These are phyloP conservation scores for Leccinum pellstonianum DNA, from an alignment of 768 basidiomycete genomes.

Conservation along the genomic window DNA sequence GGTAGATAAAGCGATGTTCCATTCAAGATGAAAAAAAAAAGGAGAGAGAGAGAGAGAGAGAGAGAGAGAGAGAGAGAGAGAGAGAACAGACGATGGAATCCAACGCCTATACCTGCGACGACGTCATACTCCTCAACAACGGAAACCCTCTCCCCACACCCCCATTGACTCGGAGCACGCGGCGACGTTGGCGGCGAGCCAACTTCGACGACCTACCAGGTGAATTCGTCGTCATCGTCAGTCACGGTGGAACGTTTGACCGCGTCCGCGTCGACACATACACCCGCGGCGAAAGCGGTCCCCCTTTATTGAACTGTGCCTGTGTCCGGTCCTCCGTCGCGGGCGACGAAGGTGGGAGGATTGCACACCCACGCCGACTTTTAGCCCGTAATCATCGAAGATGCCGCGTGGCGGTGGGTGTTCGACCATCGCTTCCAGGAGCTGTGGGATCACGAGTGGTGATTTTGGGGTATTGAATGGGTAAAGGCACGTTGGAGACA, in stretches of 20 bases:
- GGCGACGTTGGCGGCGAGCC: conserved; percentile 11
- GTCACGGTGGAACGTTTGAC: conserved; percentile 25
- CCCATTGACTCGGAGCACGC: background rate
- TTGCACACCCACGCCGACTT: conserved; percentile 21
- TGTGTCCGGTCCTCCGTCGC: conserved; percentile 22
- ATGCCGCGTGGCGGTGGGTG: conserved; percentile 75
- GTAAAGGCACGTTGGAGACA: conserved; percentile 11
- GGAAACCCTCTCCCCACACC: conserved; percentile 9
- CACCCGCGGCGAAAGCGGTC: conserved; percentile 46
- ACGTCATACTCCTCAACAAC: too few species aligned
- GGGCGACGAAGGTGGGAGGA: conserved; percentile 10
- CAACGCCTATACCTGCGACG: too few species aligned
- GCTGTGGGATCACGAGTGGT: conserved; percentile 43
- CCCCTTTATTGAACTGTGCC: conserved; percentile 28
- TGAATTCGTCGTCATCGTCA: background rate
- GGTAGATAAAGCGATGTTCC: too few species aligned
- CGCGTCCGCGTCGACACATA: conserved; percentile 46
- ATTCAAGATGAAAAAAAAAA: too few species aligned
- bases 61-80: too few species aligned
- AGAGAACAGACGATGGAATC: too few species aligned
- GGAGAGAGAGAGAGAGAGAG: too few species aligned
- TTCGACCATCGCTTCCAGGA: conserved; percentile 84
- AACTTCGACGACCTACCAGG: conserved; percentile 30
- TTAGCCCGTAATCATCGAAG: conserved; percentile 57
- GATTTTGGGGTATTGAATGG: background rate